Evolutionary conservation across 1,284 basidiomycete genomes (phyloP).

Genomic region (Naganishia cerealis): DNA sequence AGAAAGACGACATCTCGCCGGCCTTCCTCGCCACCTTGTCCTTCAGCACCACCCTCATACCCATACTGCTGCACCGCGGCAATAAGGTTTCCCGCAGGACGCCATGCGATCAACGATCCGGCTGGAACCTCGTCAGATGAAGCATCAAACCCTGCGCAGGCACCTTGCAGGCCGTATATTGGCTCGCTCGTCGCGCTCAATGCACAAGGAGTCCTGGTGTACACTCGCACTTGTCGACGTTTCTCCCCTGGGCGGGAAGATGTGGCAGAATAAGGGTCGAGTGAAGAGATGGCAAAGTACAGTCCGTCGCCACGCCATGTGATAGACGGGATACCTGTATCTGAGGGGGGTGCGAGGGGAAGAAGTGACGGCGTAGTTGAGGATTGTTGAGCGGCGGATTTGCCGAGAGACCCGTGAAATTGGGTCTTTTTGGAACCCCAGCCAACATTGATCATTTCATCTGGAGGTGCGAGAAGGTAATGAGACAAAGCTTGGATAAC

Average conservation of each 20-base stretch:
- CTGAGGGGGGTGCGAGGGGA: slow-evolving; percentile 61
- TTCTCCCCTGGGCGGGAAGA: slow-evolving; percentile 33
- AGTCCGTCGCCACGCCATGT: slow-evolving; percentile 92
- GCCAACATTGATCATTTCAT: slow-evolving; percentile 88
- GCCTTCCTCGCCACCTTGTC: slow-evolving; percentile 57
- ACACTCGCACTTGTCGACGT: slow-evolving; percentile 71
- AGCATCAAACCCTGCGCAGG: slow-evolving; percentile 34
- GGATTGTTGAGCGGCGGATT: slow-evolving; percentile 66
- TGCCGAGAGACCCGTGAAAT: slow-evolving; percentile 94
- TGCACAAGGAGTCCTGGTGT: slow-evolving; percentile 61
- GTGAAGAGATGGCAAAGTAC: slow-evolving; percentile 79
- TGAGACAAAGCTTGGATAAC: not conserved
- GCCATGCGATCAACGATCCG: slow-evolving; percentile 65
- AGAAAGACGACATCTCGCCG: slow-evolving; percentile 90
- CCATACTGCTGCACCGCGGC: slow-evolving; percentile 80
- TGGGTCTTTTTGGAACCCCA: slow-evolving; percentile 98
- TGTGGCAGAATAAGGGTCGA: slow-evolving; percentile 54
- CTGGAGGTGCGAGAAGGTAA: slow-evolving; percentile 54
- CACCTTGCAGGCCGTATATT: slow-evolving; percentile 77
- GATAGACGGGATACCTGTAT: slow-evolving; percentile 71
- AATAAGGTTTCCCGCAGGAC: slow-evolving; percentile 84
- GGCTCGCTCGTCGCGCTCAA: slow-evolving; percentile 83
- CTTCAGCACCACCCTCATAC: slow-evolving; percentile 65
- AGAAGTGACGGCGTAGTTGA: slow-evolving; percentile 38
- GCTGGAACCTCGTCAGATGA: not conserved